Base-by-base conservation (phyloP, 345 rosid species). In the Populus nigra region DNA sequence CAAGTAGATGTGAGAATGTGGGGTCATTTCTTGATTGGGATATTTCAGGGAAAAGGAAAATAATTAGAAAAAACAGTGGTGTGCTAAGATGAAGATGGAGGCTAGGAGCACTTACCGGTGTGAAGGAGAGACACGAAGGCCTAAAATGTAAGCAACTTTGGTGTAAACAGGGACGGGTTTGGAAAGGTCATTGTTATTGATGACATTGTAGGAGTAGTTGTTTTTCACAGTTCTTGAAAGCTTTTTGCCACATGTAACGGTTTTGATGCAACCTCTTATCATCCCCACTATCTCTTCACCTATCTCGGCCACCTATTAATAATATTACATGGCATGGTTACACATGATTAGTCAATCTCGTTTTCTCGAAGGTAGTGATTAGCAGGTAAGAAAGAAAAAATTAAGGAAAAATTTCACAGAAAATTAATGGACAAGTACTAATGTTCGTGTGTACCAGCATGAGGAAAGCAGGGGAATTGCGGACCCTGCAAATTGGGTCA, bases 401-500 rank as follows among this genome's bases (percentile, higher is more conserved):
- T 3, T 22, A 59, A 36, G 53, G 8, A 18, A 2, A 72, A 69
- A 57, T 9, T 22, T n/a, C n/a, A 7, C 73, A 38, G 53, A 47
- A n/a, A 73, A n/a, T n/a, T n/a, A n/a, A 65, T 55, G 62, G 45
- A 36, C 66, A 53, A 20, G 39, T 38, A 38, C 8, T 38, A 38
- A 38, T 22, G 12, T 7, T 59, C 11, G 74, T 41, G 27, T 31
- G 73, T 84, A 93, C 99, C 97, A 96, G 89, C 97, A 96, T 96
- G 88, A 89, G 95, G 76, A 91, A 96, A 81, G 94, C 91, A 66
- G 98, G 97, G 73, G 95, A 96, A 74, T 94, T 89, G 88, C 98
- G 98, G 93, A 94, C 93, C 88, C 99, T 87, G 94, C 97, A 93
- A 73, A 94, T 85, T 27, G 99, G 99, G 89, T 96, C 98, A 73